Evolutionary conservation across 768 basidiomycete genomes (phyloP).

Genomic region (Pleurotus sapidus): DNA sequence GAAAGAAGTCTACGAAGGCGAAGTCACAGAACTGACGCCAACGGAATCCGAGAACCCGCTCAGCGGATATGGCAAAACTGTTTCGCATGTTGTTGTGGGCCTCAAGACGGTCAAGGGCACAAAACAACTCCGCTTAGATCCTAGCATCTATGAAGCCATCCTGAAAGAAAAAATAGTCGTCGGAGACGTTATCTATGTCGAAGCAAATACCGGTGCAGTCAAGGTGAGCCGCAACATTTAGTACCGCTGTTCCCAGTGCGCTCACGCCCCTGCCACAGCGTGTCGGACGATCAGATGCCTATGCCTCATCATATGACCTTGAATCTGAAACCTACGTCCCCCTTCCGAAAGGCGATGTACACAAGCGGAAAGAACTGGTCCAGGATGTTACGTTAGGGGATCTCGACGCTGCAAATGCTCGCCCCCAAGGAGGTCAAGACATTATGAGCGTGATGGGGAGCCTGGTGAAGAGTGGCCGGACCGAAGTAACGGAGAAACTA

Average conservation of each 20-base stretch:
- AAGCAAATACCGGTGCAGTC: constrained; percentile 91
- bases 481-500: constrained; percentile 96
- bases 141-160: constrained; percentile 95
- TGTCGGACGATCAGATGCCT: constrained; percentile 95
- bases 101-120: constrained; percentile 93
- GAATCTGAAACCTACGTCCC: constrained; percentile 99
- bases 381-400: constrained; percentile 96
- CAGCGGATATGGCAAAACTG: constrained; percentile 96
- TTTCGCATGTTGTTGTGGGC: constrained; percentile 95
- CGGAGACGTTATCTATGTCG: constrained; percentile 96
- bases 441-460: constrained; percentile 98
- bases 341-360: constrained; percentile 93
- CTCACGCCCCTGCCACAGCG: constrained; percentile 46
- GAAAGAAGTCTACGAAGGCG: constrained; percentile 98
- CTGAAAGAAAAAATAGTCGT: constrained; percentile 96
- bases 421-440: constrained; percentile 95
- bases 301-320: constrained; percentile 95
- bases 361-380: constrained; percentile 93
- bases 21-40: constrained; percentile 96
- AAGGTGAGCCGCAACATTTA: constrained; percentile 53
- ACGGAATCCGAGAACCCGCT: constrained; percentile 96
- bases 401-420: constrained; percentile 93
- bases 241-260: not conserved
- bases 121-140: constrained; percentile 92
- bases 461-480: constrained; percentile 88